Conservation (phyloP, 352 stramenopile species). For the Pythium guiyangense region DNA sequence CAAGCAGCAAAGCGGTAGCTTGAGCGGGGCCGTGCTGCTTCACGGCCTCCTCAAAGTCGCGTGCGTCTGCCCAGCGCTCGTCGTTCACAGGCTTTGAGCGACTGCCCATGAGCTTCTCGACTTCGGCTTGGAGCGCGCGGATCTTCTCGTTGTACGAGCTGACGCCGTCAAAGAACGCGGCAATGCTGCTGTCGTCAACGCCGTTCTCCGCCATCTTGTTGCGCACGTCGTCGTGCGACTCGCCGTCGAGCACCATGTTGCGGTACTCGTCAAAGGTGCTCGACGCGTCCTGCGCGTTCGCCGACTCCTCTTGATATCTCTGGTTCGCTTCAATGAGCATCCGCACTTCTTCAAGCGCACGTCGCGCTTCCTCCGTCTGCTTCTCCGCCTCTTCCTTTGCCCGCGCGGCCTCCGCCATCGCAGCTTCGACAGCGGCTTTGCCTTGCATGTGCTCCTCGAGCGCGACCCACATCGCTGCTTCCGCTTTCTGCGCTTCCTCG, state of each 20-base stretch:
- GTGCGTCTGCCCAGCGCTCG: too few relatives aligned
- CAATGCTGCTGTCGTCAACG: slow-evolving; percentile 65
- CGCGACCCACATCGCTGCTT: slow-evolving; percentile 77
- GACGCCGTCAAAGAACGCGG: slow-evolving; percentile 80
- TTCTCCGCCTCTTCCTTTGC: slow-evolving; percentile 79
- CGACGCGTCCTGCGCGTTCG: slow-evolving; percentile 26
- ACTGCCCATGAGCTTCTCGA: slow-evolving; percentile 74
- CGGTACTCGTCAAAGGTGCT: slow-evolving; percentile 67
- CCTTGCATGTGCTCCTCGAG: slow-evolving; percentile 75
- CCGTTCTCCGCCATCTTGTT: slow-evolving; percentile 76
- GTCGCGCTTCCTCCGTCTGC: slow-evolving; percentile 69
- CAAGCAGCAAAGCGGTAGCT: background rate
- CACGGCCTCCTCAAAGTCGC: too few relatives aligned
- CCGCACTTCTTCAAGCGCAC: slow-evolving; percentile 71
- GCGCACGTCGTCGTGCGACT: slow-evolving; percentile 59
- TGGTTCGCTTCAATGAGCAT: slow-evolving; percentile 84
- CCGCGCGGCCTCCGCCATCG: slow-evolving; percentile 75
- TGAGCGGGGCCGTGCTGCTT: too few relatives aligned
- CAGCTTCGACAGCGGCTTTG: slow-evolving; percentile 78
- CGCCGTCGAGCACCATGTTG: slow-evolving; percentile 42
- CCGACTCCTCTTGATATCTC: slow-evolving; percentile 64
- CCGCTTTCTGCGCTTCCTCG: slow-evolving; percentile 76
- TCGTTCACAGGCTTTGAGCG: slow-evolving; percentile 23
- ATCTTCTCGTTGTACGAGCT: slow-evolving; percentile 85
- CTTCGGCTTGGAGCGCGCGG: slow-evolving; percentile 68